phyloP scores from a whole-genome alignment of 176 grass and related monocot genomes.

The Saccharum officinarum region DNA sequence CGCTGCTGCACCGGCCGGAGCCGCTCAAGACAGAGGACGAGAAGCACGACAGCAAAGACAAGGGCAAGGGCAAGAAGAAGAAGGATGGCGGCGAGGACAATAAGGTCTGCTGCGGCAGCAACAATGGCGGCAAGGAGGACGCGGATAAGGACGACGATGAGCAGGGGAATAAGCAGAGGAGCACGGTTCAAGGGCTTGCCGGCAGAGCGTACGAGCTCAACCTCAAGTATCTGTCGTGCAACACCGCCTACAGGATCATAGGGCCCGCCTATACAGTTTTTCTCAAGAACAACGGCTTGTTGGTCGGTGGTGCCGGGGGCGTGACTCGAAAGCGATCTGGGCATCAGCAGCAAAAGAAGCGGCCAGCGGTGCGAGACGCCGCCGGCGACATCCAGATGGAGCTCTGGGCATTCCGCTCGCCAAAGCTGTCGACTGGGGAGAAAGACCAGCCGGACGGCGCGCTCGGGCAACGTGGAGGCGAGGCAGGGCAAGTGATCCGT shows the following conservation, averaged over 20 bases:
- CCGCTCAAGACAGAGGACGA: not conserved
- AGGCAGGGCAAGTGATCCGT: too few species aligned
- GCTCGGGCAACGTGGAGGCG: not conserved
- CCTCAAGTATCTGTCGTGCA: not conserved
- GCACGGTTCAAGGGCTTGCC: not conserved
- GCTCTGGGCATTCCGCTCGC: conserved; percentile 15
- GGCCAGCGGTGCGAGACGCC: not conserved
- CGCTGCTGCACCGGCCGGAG: not conserved
- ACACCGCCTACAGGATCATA: not conserved
- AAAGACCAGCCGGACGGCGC: not conserved
- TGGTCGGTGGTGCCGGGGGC: not conserved
- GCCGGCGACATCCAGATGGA: not conserved
- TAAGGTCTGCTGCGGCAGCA: too few species aligned
- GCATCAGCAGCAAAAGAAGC: too few species aligned
- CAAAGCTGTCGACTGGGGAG: not conserved
- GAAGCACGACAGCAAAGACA: not conserved
- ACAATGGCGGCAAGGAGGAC: not conserved
- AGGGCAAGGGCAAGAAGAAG: too few species aligned
- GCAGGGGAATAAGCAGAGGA: not conserved
- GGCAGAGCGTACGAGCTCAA: not conserved
- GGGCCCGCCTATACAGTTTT: not conserved
- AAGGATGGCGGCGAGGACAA: too few species aligned
- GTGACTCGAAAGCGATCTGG: not conserved
- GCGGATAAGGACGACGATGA: not conserved
- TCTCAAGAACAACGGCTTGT: not conserved